A percentile compares a stretch with the other conserved stretches of the same genome.
Evolutionary conservation across 129 eudicot species (phyloP).

Genomic region (Calendula officinalis): DNA sequence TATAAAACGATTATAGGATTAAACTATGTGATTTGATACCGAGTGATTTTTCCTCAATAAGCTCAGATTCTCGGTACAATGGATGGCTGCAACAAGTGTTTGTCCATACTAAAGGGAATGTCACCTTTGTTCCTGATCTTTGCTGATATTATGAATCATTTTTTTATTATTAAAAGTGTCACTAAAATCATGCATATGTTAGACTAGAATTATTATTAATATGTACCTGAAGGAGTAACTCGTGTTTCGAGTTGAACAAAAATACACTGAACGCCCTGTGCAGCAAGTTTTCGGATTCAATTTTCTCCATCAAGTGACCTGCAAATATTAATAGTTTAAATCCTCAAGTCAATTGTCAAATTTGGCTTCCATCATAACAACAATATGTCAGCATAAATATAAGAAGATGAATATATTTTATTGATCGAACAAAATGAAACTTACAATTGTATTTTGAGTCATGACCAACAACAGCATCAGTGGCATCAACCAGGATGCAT

Average conservation of each 20-base stretch:
- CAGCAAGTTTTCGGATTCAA: constrained; percentile 68
- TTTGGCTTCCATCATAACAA: neutral
- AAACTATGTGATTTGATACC: constrained; percentile 40
- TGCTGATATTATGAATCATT: constrained; percentile 50
- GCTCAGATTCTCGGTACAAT: constrained; percentile 80
- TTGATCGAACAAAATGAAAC: constrained; percentile 15
- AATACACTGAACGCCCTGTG: constrained; percentile 98
- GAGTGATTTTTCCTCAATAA: constrained; percentile 63
- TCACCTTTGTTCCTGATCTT: constrained; percentile 89
- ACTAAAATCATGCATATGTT: neutral
- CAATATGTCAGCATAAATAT: neutral
- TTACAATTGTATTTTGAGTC: constrained; percentile 83
- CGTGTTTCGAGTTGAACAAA: constrained; percentile 86
- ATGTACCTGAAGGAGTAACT: constrained; percentile 89
- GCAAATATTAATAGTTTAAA: constrained; percentile 22
- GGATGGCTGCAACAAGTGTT: constrained; percentile 99
- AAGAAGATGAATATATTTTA: neutral
- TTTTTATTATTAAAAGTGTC: neutral
- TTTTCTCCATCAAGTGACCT: constrained; percentile 97
- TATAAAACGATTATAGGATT: neutral
- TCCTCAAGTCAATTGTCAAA: neutral
- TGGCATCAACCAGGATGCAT: constrained; percentile 89
- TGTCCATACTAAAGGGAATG: constrained; percentile 97
- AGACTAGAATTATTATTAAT: neutral
- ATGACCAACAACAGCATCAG: constrained; percentile 76